Evolutionary conservation across 2,329 filamentous ascomycete species (phyloP), one percentile per base, ranked within the genome.

Genomic region (Ceratocystis colombiana): DNA sequence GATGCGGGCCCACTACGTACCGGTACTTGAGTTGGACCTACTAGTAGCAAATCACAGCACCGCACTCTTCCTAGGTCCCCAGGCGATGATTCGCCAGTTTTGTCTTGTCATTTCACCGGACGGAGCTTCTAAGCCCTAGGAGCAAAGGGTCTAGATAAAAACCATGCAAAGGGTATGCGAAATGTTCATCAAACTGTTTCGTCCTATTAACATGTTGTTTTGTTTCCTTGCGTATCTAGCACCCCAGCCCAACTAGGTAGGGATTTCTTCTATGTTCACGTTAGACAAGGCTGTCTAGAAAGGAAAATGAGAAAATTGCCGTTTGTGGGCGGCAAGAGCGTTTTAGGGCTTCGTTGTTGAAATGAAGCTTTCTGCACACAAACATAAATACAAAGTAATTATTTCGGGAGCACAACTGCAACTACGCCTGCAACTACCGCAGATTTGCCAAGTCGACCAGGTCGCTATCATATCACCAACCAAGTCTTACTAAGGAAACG

Each of bases 261-360:
- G 61, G 61, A 33, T 63, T 41, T 41, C 46, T 22, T 3, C 20
- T 8, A 20, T 48, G 25, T 30, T 63, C 61, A 63, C 44, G 61
- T 63, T 63, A 50, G 61, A 63, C 61, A 63, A 63, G 61, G 30
- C 30, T 25, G 20, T 37, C 17, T 50, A 7, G 6, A 50, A 10
- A 53, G 22, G 1, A 53, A 53, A 20, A 25, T 28, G 37, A 53
- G 12, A 59, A 59, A 59, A 30, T 20, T 25, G 5, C 15, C 30
- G 28, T 59, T 59, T 59, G 55, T 59, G 55, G 55, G 55, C 55
- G 55, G 55, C 15, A 59, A 30, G 55, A 15, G 33, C 55, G 17
- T n/a, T 15, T 59, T 59, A 59, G 55, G 55, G 55, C 22, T 59
- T 53, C 25, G 48, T 15, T 53, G 22, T 25, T 12, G 37, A 53